These are phyloP conservation scores for Circinella umbellata DNA, from an alignment of 371 early-diverging fungal genomes.

Conservation along the genomic window DNA sequence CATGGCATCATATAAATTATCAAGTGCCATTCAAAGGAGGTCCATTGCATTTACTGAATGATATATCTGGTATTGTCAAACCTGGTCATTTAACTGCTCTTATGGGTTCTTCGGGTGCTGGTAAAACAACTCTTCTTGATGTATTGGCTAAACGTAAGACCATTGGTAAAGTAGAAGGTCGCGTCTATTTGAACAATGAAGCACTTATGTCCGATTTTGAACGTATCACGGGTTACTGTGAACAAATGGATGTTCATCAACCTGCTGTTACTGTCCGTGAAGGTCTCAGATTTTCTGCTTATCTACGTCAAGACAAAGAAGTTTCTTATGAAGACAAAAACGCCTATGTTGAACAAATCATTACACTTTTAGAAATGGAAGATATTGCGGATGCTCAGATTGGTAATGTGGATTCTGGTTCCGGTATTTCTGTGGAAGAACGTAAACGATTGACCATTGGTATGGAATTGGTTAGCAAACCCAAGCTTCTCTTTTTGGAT, in stretches of 20 bases:
- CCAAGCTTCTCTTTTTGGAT: conserved; percentile 81
- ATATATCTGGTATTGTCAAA: conserved; percentile 56
- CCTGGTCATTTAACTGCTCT: conserved; percentile 77
- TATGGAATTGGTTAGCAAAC: conserved; percentile 71
- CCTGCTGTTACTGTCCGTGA: conserved; percentile 65
- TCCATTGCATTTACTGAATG: conserved; percentile 49
- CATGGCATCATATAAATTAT: conserved; percentile 55
- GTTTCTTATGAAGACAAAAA: conserved; percentile 58
- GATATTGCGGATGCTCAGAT: conserved; percentile 58
- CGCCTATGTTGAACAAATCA: conserved; percentile 65
- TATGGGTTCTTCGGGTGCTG: conserved; percentile 83
- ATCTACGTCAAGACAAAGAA: conserved; percentile 61
- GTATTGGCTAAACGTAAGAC: conserved; percentile 76
- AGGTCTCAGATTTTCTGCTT: conserved; percentile 67
- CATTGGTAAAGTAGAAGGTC: conserved; percentile 71
- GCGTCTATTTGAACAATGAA: conserved; percentile 60
- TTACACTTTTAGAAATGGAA: conserved; percentile 61
- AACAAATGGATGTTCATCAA: conserved; percentile 79
- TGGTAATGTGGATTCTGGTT: conserved; percentile 44
- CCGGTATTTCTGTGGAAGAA: conserved; percentile 65
- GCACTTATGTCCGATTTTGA: conserved; percentile 54
- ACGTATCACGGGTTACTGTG: conserved; percentile 74
- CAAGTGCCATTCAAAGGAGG: conserved; percentile 54
- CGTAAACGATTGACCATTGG: conserved; percentile 69
- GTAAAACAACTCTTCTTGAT: conserved; percentile 86